Percentiles rank a stretch among this genome's conserved stretches.
Conservation (phyloP, 2,329 filamentous ascomycete species). For the Teratosphaeriaceae sp. region DNA sequence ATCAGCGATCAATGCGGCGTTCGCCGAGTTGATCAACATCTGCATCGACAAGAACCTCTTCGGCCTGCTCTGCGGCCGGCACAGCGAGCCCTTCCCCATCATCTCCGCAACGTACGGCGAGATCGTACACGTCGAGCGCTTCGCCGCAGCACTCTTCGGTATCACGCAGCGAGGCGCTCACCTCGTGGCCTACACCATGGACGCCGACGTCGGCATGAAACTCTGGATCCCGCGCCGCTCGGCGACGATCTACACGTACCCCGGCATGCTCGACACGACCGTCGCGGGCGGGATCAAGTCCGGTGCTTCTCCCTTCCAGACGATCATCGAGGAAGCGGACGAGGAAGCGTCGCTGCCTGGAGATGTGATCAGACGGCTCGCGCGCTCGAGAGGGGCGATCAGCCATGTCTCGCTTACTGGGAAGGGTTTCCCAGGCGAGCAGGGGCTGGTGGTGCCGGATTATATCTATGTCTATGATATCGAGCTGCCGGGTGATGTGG, state of each 20-base stretch:
- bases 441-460: slow-evolving; percentile 78
- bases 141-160: slow-evolving; percentile 66
- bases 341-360: slow-evolving; percentile 83
- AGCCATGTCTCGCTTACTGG: slow-evolving; percentile 66
- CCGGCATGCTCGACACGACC: slow-evolving; percentile 86
- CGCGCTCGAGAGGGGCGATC: slow-evolving; percentile 52
- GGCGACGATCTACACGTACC: slow-evolving; percentile 74
- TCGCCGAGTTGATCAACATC: slow-evolving; percentile 58
- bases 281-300: slow-evolving; percentile 81
- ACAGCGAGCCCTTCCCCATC: slow-evolving; percentile 70
- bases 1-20: slow-evolving; percentile 46
- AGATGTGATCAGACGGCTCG: slow-evolving; percentile 46
- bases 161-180: slow-evolving; percentile 70
- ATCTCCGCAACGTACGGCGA: slow-evolving; percentile 47
- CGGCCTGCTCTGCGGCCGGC: slow-evolving; percentile 65
- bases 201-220: slow-evolving; percentile 51
- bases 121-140: slow-evolving; percentile 65
- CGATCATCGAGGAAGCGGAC: slow-evolving; percentile 71
- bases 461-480: slow-evolving; percentile 88
- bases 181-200: slow-evolving; percentile 63
- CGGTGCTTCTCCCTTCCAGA: slow-evolving; percentile 72
- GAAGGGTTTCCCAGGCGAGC: slow-evolving; percentile 44
- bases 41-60: slow-evolving; percentile 50
- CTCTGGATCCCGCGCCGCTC: slow-evolving; percentile 81
- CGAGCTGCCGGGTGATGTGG: slow-evolving; percentile 60